Conservation (phyloP, 371 early-diverging fungal genomes). For the Pancytospora philotis region DNA sequence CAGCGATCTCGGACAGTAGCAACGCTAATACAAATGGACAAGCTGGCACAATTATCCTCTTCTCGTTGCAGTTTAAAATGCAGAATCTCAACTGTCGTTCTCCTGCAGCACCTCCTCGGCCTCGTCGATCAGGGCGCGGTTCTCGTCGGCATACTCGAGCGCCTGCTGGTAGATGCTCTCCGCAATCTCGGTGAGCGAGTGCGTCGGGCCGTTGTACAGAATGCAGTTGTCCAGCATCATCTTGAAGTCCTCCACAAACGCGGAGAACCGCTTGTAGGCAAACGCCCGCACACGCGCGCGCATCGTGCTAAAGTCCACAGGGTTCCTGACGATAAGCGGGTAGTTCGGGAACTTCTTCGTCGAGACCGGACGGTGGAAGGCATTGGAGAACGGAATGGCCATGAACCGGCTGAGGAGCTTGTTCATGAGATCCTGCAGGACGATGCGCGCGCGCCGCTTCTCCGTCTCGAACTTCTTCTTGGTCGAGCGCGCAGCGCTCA, state of each 20-base stretch:
- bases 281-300: constrained; percentile 50
- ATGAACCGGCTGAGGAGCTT: constrained; percentile 42
- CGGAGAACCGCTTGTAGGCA: constrained; percentile 49
- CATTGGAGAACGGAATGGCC: constrained; percentile 50
- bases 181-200: constrained; percentile 59
- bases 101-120: background rate
- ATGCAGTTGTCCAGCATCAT: constrained; percentile 58
- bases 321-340: constrained; percentile 42
- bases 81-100: constrained; percentile 7
- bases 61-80: too few species aligned
- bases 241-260: constrained; percentile 54
- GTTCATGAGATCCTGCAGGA: constrained; percentile 43
- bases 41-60: too few species aligned
- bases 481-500: constrained; percentile 20
- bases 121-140: background rate
- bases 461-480: constrained; percentile 46
- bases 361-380: constrained; percentile 61
- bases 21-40: too few species aligned
- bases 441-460: constrained; percentile 45
- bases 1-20: too few species aligned
- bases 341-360: constrained; percentile 60
- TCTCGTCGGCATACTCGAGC: constrained; percentile 7
- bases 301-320: constrained; percentile 59
- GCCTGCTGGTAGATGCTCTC: constrained; percentile 35
- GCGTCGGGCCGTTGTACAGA: constrained; percentile 58